A percentile compares a stretch with the other conserved stretches of the same genome.
Conservation (phyloP, 2,329 filamentous ascomycete species). For the Talaromyces sp. region DNA sequence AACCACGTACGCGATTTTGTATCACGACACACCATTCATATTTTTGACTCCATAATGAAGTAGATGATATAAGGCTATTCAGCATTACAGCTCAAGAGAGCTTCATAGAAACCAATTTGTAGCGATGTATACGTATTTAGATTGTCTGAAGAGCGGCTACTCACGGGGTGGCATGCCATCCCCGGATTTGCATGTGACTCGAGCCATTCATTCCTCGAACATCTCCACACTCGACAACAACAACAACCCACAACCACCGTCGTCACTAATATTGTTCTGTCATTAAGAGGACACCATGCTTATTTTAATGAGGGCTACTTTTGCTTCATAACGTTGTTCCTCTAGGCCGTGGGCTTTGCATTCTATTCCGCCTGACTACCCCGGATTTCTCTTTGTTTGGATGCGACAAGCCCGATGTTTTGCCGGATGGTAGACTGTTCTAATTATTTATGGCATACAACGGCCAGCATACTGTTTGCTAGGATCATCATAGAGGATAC, state of each 20-base stretch:
- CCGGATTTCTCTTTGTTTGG: background rate
- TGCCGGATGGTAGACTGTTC: background rate
- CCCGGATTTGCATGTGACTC: constrained; percentile 12
- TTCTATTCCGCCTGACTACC: background rate
- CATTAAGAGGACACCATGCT: background rate
- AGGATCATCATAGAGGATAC: background rate
- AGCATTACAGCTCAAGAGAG: too few species aligned
- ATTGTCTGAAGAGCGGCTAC: background rate
- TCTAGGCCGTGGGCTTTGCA: background rate
- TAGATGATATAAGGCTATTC: too few species aligned
- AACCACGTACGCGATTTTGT: background rate
- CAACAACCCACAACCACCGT: background rate
- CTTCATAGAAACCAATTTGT: too few species aligned
- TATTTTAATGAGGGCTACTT: background rate
- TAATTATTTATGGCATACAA: background rate
- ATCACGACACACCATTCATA: background rate
- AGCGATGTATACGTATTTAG: too few species aligned
- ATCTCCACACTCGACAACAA: background rate
- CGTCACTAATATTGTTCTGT: background rate
- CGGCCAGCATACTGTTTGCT: background rate
- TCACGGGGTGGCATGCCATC: background rate
- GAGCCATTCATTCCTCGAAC: background rate
- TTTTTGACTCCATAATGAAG: background rate
- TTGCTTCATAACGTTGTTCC: too few species aligned
- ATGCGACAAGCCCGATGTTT: background rate